A percentile compares a stretch with the other conserved stretches of the same genome.
These are phyloP conservation scores for Penicillium frequentans DNA, from an alignment of 2,329 filamentous ascomycete species.

Conservation along the genomic window DNA sequence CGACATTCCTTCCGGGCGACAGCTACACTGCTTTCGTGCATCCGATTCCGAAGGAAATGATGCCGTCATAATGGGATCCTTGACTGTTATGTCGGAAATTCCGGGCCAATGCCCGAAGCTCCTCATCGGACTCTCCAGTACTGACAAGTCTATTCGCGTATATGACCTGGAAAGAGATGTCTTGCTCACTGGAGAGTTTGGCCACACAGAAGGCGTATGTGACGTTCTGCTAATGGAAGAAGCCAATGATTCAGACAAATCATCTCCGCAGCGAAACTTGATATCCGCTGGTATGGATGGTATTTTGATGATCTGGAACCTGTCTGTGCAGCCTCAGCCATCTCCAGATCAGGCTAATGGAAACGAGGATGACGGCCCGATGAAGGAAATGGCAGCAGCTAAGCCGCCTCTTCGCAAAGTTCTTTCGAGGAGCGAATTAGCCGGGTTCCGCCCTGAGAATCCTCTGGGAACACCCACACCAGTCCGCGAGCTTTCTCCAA, in stretches of 20 bases:
- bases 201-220: constrained; percentile 90
- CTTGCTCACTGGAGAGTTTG: constrained; percentile 86
- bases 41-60: constrained; percentile 78
- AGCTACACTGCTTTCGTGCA: constrained; percentile 74
- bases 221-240: constrained; percentile 71
- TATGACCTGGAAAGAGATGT: constrained; percentile 77
- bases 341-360: constrained; percentile 31
- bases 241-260: constrained; percentile 39
- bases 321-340: constrained; percentile 36
- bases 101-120: constrained; percentile 61
- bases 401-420: constrained; percentile 80
- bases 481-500: constrained; percentile 49
- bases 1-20: constrained; percentile 66
- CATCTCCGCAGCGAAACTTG: constrained; percentile 47
- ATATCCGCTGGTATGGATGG: constrained; percentile 78
- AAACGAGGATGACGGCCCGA: constrained; percentile 41
- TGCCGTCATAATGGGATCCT: constrained; percentile 76
- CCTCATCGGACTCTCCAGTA: constrained; percentile 85
- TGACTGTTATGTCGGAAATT: constrained; percentile 60
- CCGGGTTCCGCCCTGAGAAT: constrained; percentile 65
- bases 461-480: constrained; percentile 44
- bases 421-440: constrained; percentile 81
- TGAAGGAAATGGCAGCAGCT: constrained; percentile 53
- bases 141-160: constrained; percentile 89
- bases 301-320: constrained; percentile 76